Base-by-base conservation (phyloP, 2,329 filamentous ascomycete genomes). In the Davidsoniella australis region DNA sequence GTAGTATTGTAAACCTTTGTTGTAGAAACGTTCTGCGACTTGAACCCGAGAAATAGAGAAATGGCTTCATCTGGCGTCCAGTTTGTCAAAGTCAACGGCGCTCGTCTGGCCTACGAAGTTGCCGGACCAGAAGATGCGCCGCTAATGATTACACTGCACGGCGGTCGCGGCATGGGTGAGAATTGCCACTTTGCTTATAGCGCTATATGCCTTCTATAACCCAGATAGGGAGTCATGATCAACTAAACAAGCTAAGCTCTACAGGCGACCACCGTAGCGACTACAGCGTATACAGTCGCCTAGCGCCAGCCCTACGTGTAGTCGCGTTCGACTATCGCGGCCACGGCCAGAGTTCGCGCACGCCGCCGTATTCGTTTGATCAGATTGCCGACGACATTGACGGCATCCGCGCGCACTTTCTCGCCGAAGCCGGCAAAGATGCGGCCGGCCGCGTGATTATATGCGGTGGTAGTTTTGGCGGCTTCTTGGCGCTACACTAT, bases 361-460 rank as follows among this genome's bases (percentile, higher is more conserved):
- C 62, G 1, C 58, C 56, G 45, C 63, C 62, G 7, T 64, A 62
- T 53, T 62, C 61, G 0, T 64, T 64, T 45, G 54, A 56, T 5
- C 63, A 66, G 54, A 55, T 66, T 5, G 62, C 64, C 5, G 63
- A 64, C 17, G 62, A 65, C 44, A 58, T 66, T 23, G 62, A 65
- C 18, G 58, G 54, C 0, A 46, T 65, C 4, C 57, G 62, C 7
- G 40, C 33, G 37, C 58, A 60, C 23, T 64, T 64, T 54, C 54
- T 55, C 2, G 58, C 56, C 1, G 47, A 49, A 0, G 41, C 53
- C 17, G 41, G 41, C 29, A 33, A 33, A 33, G 29, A 33, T 33
- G 29, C 8, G 12, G 8, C 8, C 8, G 7, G 29, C 16, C 54
- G 58, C 12, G 58, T 57, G 10, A 58, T 66, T 29, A 58, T 66